Conservation (phyloP, 352 stramenopile genomes). For the Globisporangium apiculatum region DNA sequence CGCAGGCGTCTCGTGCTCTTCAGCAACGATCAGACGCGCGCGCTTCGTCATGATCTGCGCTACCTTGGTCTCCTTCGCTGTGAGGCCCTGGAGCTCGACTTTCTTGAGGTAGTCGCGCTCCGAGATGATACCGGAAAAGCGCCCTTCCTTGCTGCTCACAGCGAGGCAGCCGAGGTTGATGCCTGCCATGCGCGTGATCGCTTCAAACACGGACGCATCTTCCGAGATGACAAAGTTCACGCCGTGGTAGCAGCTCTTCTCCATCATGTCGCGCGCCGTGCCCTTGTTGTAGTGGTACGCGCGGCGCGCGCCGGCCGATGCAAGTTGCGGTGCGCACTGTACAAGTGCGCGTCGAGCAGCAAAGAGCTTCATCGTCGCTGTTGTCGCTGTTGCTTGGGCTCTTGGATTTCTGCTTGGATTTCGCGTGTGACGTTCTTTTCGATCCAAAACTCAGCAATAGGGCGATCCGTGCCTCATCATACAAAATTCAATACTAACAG, state of each 20-base stretch:
- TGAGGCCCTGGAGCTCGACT: slow-evolving; percentile 91
- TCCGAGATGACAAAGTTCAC: slow-evolving; percentile 94
- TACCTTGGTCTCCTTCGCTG: slow-evolving; percentile 75
- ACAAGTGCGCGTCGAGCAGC: background rate
- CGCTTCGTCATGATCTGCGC: slow-evolving; percentile 94
- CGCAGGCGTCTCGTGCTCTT: slow-evolving; percentile 79
- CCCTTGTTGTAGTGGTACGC: slow-evolving; percentile 72
- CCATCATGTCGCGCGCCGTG: slow-evolving; percentile 87
- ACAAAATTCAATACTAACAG: too few relatives aligned
- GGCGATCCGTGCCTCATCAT: too few relatives aligned
- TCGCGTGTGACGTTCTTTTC: too few relatives aligned
- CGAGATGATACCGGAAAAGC: slow-evolving; percentile 89
- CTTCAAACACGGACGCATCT: slow-evolving; percentile 91
- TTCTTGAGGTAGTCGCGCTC: slow-evolving; percentile 96
- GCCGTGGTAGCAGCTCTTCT: slow-evolving; percentile 91
- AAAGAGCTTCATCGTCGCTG: background rate
- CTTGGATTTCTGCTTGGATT: too few relatives aligned
- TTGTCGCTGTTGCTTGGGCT: too few relatives aligned
- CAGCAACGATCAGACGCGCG: slow-evolving; percentile 87
- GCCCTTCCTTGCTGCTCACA: slow-evolving; percentile 80
- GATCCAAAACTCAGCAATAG: too few relatives aligned
- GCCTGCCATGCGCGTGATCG: slow-evolving; percentile 92
- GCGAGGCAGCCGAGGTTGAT: slow-evolving; percentile 92
- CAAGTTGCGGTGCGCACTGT: background rate
- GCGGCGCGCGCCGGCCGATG: background rate